Evolutionary conservation across 1,284 basidiomycete species (phyloP).

Genomic region (Sutorius eximius): DNA sequence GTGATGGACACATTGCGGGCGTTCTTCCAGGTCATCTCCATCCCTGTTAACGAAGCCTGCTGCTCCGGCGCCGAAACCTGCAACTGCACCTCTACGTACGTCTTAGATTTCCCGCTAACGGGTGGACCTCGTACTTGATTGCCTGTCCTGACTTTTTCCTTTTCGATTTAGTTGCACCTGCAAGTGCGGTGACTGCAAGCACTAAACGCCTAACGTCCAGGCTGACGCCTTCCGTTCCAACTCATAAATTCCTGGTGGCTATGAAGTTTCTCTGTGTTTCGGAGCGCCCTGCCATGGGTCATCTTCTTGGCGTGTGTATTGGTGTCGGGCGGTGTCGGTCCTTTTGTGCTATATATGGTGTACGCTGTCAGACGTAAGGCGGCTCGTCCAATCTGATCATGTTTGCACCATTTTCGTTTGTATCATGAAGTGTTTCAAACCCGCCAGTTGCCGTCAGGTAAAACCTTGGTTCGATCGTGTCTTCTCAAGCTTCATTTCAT

Average conservation of each 20-base stretch:
- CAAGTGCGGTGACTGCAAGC: constrained; percentile 23
- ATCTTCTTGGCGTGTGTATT: too few relatives aligned
- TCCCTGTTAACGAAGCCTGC: constrained; percentile 29
- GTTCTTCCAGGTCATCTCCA: constrained; percentile 15
- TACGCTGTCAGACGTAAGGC: neutral
- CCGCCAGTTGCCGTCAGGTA: neutral
- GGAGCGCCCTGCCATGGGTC: too few relatives aligned
- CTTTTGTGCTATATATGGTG: neutral
- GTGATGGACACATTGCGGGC: neutral
- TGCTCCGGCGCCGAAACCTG: constrained; percentile 14
- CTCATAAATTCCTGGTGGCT: neutral
- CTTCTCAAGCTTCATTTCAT: neutral
- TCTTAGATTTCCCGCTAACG: neutral
- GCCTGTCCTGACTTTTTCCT: neutral
- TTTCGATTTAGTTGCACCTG: constrained; percentile 15
- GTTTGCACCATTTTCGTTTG: neutral
- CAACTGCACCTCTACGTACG: constrained; percentile 14
- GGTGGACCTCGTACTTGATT: neutral
- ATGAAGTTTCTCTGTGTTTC: neutral
- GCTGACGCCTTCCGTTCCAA: neutral
- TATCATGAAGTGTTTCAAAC: neutral
- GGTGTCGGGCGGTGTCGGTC: neutral
- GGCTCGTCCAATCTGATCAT: neutral
- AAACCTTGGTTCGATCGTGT: neutral
- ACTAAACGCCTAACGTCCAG: constrained; percentile 2